Evolutionary conservation across 179 eudicot genomes (phyloP).

Genomic region (Carnegiea gigantea): DNA sequence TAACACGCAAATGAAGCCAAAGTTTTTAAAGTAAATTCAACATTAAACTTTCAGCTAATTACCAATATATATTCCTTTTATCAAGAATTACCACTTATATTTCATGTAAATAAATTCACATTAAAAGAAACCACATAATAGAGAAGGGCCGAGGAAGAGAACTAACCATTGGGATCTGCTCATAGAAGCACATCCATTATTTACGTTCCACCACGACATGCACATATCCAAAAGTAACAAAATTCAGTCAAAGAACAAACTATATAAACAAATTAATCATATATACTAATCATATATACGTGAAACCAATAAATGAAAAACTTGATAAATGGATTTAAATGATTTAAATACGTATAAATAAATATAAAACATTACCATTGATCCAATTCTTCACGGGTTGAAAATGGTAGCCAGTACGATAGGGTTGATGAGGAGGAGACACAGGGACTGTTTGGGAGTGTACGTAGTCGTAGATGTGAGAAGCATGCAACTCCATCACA

Average conservation of each 20-base stretch:
- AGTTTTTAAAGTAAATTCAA: no score
- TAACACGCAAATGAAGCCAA: no score
- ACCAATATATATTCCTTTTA: not conserved
- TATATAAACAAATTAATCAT: not conserved
- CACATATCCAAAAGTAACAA: not conserved
- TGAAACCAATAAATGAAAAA: no score
- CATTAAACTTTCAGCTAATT: not conserved
- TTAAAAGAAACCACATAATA: not conserved
- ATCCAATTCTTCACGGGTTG: conserved; percentile 59
- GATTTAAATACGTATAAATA: not conserved
- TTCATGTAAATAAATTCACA: not conserved
- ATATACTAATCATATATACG: no score
- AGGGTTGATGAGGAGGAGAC: conserved; percentile 26
- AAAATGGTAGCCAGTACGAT: conserved; percentile 51
- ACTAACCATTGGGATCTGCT: conserved; percentile 52
- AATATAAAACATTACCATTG: conserved; percentile 35
- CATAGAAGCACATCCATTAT: not conserved
- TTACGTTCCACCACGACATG: conserved; percentile 15
- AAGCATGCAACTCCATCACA: conserved; percentile 26
- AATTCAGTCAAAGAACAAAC: not conserved
- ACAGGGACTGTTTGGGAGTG: not conserved
- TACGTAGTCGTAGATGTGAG: conserved; percentile 8
- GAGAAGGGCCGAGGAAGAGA: not conserved
- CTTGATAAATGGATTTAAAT: not conserved
- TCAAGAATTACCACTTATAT: not conserved